These are phyloP conservation scores for Suillus subaureus DNA, from an alignment of 768 basidiomycete genomes.

Conservation along the genomic window DNA sequence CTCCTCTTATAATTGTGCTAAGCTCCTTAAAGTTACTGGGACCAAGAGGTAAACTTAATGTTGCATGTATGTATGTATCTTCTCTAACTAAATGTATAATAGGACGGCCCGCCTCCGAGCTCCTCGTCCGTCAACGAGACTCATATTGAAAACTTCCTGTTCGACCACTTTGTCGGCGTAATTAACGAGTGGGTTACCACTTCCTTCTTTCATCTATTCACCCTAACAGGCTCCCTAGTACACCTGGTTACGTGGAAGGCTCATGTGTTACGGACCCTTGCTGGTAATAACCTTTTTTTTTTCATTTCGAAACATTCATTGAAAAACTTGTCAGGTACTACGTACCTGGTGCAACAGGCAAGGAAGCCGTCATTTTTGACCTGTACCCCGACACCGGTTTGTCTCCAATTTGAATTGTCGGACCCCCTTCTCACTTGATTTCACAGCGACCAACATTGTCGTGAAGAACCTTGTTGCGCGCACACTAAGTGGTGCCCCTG, in stretches of 20 bases:
- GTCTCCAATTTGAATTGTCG: constrained; percentile 11
- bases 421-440: neutral
- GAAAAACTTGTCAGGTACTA: constrained; percentile 31
- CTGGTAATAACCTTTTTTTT: constrained; percentile 39
- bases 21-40: constrained; percentile 52
- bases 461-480: constrained; percentile 48
- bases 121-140: constrained; percentile 51
- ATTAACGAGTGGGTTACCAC: constrained; percentile 44
- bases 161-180: constrained; percentile 54
- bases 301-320: neutral
- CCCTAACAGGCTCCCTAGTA: constrained; percentile 18
- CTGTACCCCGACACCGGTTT: constrained; percentile 57
- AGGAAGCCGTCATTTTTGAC: constrained; percentile 61
- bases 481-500: constrained; percentile 46
- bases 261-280: constrained; percentile 62
- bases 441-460: constrained; percentile 48
- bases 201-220: neutral
- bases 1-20: neutral
- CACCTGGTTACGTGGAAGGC: constrained; percentile 54
- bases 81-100: neutral
- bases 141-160: constrained; percentile 55
- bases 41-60: constrained; percentile 47
- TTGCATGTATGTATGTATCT: neutral
- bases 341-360: constrained; percentile 55
- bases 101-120: constrained; percentile 48